These are phyloP conservation scores for Aspergillus sp. DNA, from an alignment of 2,329 filamentous ascomycete species.

Conservation along the genomic window DNA sequence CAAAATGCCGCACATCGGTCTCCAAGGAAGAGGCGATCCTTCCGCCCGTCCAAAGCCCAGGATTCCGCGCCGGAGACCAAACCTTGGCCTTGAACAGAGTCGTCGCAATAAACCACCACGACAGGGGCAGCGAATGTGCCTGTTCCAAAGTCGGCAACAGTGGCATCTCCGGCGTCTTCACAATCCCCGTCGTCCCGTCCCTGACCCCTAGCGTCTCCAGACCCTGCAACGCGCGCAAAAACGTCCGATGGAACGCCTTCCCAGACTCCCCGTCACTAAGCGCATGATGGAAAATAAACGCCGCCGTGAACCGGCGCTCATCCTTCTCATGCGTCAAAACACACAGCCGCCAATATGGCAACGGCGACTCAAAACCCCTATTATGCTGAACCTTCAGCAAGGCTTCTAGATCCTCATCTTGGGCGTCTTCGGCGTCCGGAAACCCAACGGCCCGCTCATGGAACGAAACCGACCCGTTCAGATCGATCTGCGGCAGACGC, in stretches of 20 bases:
- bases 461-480: constrained; percentile 40
- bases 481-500: constrained; percentile 44
- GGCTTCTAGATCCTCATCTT: constrained; percentile 43
- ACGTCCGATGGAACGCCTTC: constrained; percentile 45
- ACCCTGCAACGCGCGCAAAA: constrained; percentile 37
- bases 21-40: constrained; percentile 23
- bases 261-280: constrained; percentile 49
- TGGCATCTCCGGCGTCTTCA: constrained; percentile 26
- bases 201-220: constrained; percentile 9
- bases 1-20: constrained; percentile 31
- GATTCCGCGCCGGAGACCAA: constrained; percentile 23
- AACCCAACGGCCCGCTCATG: constrained; percentile 21
- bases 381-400: constrained; percentile 45
- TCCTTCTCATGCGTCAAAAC: constrained; percentile 33
- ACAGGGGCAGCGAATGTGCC: constrained; percentile 41
- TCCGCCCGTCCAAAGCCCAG: constrained; percentile 38
- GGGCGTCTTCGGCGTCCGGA: constrained; percentile 17
- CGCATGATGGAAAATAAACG: constrained; percentile 51
- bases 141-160: constrained; percentile 44
- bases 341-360: constrained; percentile 48
- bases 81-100: constrained; percentile 35
- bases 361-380: constrained; percentile 33
- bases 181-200: constrained; percentile 18
- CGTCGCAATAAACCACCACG: constrained; percentile 34
- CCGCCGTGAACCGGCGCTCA: constrained; percentile 39